Conservation (phyloP, 495 filamentous ascomycete species). For the Penicillium ochrochloron region DNA sequence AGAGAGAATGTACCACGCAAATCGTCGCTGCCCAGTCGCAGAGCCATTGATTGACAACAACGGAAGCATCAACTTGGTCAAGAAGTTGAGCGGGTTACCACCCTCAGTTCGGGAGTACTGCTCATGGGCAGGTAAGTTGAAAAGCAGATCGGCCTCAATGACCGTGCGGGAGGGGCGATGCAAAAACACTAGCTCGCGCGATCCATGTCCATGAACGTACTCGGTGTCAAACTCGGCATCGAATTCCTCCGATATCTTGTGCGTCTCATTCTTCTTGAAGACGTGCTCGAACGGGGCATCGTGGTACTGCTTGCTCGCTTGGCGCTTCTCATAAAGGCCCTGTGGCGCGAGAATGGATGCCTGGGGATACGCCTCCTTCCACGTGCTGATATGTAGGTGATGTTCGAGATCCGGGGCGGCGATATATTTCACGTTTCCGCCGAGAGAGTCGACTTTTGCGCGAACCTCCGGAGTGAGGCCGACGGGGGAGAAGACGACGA, state of each 20-base stretch:
- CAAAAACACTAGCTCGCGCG: slow-evolving; percentile 84
- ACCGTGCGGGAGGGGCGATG: slow-evolving; percentile 81
- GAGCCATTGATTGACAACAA: slow-evolving; percentile 61
- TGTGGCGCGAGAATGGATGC: slow-evolving; percentile 84
- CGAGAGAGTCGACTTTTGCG: slow-evolving; percentile 66
- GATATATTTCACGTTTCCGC: slow-evolving; percentile 78
- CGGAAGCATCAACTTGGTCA: slow-evolving; percentile 64
- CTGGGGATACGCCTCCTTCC: slow-evolving; percentile 76
- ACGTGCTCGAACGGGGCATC: slow-evolving; percentile 71
- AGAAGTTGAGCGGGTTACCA: slow-evolving; percentile 56
- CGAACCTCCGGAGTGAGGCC: slow-evolving; percentile 78
- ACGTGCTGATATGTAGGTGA: slow-evolving; percentile 85
- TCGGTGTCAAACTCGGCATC: slow-evolving; percentile 86
- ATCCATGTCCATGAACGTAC: slow-evolving; percentile 77
- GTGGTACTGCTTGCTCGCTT: slow-evolving; percentile 64
- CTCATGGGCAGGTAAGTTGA: slow-evolving; percentile 87
- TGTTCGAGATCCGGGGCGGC: slow-evolving; percentile 88
- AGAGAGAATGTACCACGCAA: slow-evolving; percentile 79
- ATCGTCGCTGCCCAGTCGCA: slow-evolving; percentile 76
- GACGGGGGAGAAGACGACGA: slow-evolving; percentile 92
- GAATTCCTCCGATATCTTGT: slow-evolving; percentile 73
- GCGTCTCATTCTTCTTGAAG: slow-evolving; percentile 60
- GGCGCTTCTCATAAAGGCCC: slow-evolving; percentile 84
- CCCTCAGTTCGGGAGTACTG: slow-evolving; percentile 74
- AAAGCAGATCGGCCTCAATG: slow-evolving; percentile 90